Conservation (phyloP, 768 basidiomycete species). For the Suillus sp. region DNA sequence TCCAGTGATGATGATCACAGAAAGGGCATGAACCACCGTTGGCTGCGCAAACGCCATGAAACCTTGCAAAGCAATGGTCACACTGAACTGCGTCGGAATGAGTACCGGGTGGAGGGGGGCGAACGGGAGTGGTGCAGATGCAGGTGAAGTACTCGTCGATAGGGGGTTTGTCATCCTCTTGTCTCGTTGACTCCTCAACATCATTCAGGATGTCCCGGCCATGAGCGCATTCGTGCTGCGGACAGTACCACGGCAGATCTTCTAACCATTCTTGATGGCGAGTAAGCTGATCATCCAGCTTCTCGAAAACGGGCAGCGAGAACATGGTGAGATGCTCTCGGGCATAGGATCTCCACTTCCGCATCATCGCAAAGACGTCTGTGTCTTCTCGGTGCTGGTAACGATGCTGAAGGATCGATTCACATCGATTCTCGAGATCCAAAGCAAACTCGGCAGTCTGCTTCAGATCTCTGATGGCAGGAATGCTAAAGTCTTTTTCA, state of each 20-base stretch:
- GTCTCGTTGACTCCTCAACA: slow-evolving; percentile 70
- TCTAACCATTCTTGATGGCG: slow-evolving; percentile 72
- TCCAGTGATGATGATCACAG: slow-evolving; percentile 92
- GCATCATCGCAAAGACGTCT: slow-evolving; percentile 72
- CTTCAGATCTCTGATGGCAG: slow-evolving; percentile 64
- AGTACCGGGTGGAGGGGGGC: slow-evolving; percentile 73
- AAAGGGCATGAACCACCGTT: slow-evolving; percentile 92
- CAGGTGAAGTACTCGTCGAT: slow-evolving; percentile 83
- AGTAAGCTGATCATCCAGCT: slow-evolving; percentile 66
- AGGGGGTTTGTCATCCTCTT: slow-evolving; percentile 79
- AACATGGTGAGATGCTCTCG: slow-evolving; percentile 74
- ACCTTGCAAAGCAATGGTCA: slow-evolving; percentile 85
- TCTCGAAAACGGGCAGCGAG: slow-evolving; percentile 70
- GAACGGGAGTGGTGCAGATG: slow-evolving; percentile 76
- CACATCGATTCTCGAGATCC: slow-evolving; percentile 76
- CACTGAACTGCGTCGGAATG: slow-evolving; percentile 87
- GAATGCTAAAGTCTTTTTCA: slow-evolving; percentile 76
- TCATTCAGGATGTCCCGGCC: slow-evolving; percentile 69
- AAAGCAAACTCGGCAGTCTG: slow-evolving; percentile 74
- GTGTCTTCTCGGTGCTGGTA: slow-evolving; percentile 57
- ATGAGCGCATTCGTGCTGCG: slow-evolving; percentile 64
- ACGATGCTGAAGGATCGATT: slow-evolving; percentile 66
- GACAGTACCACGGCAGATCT: slow-evolving; percentile 78
- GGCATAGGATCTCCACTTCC: slow-evolving; percentile 73
- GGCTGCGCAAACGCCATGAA: slow-evolving; percentile 82